Evolutionary conservation across 441 rosid genomes (phyloP).

Genomic region (Eutrema salsugineum): DNA sequence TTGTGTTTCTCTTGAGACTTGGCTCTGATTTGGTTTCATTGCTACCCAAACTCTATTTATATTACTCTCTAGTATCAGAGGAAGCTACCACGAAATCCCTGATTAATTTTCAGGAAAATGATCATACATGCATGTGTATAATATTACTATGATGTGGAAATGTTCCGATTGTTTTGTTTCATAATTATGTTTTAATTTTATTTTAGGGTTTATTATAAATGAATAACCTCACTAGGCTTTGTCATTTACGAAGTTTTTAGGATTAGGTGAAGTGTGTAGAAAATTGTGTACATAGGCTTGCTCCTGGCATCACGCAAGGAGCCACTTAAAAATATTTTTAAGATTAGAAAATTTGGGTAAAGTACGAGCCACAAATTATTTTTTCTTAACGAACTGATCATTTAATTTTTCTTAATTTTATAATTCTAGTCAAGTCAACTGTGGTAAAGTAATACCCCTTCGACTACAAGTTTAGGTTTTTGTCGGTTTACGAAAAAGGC

Average conservation of each 20-base stretch:
- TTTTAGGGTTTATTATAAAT: not conserved
- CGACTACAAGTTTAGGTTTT: not conserved
- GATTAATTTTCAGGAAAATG: not conserved
- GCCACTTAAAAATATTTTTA: not conserved
- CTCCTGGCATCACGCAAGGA: not conserved
- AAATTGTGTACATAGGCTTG: not conserved
- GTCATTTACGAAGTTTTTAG: not conserved
- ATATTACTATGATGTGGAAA: slow-evolving; percentile 2
- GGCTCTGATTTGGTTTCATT: not conserved
- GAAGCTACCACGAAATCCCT: slow-evolving; percentile 1
- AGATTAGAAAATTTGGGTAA: not conserved
- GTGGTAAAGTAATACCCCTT: not conserved
- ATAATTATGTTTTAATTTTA: not conserved
- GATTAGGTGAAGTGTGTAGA: slow-evolving; percentile 9
- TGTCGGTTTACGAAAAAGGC: not conserved
- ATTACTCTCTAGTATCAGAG: not conserved
- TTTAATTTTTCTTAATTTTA: not conserved
- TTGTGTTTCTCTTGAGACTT: not conserved
- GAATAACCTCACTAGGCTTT: not conserved
- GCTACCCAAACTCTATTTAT: not conserved
- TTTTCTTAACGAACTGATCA: not conserved
- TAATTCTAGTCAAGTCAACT: not conserved
- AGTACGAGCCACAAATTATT: not conserved
- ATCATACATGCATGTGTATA: not conserved
- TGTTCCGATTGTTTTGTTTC: not conserved